A percentile compares a stretch with the other conserved stretches of the same genome.
Evolutionary conservation across 2,329 filamentous ascomycete species (phyloP).

Genomic region (Arthroderma sp.): DNA sequence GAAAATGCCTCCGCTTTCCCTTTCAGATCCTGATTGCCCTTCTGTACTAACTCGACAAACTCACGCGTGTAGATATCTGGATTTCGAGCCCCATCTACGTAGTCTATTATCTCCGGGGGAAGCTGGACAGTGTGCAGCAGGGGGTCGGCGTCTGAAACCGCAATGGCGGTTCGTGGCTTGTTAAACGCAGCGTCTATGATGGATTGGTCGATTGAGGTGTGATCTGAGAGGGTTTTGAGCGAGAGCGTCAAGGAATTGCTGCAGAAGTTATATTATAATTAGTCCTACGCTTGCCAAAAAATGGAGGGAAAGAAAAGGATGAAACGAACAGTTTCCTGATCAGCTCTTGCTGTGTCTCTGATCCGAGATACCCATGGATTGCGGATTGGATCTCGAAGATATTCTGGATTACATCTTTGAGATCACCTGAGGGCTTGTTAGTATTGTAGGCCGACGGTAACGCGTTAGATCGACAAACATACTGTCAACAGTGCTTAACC

Average conservation of each 20-base stretch:
- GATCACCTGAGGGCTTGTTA: slow-evolving; percentile 29
- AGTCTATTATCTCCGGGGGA: slow-evolving; percentile 49
- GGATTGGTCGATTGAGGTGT: slow-evolving; percentile 22
- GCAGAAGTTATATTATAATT: background rate
- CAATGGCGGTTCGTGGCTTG: slow-evolving; percentile 2
- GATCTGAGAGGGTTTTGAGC: slow-evolving; percentile 38
- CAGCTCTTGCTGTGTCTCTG: slow-evolving; percentile 43
- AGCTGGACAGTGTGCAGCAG: slow-evolving; percentile 40
- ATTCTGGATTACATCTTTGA: slow-evolving; percentile 49
- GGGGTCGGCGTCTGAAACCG: slow-evolving; percentile 21
- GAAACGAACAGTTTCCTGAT: slow-evolving; percentile 41
- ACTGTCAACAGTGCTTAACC: background rate
- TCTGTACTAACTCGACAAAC: slow-evolving; percentile 51
- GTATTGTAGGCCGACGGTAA: background rate
- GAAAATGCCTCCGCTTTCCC: slow-evolving; percentile 48
- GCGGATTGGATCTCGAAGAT: slow-evolving; percentile 48
- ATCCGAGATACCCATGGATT: slow-evolving; percentile 46
- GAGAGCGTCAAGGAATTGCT: slow-evolving; percentile 34
- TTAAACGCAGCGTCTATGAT: slow-evolving; percentile 4
- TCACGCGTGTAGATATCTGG: slow-evolving; percentile 55
- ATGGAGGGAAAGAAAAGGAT: background rate
- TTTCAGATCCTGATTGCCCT: slow-evolving; percentile 49
- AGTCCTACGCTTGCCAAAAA: background rate
- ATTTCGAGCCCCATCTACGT: slow-evolving; percentile 50
- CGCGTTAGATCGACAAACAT: background rate